A percentile compares a stretch with the other conserved stretches of the same genome.
Conservation (phyloP, 192 early-diverging fungal genomes). For the Paraglomus brasilianum region DNA sequence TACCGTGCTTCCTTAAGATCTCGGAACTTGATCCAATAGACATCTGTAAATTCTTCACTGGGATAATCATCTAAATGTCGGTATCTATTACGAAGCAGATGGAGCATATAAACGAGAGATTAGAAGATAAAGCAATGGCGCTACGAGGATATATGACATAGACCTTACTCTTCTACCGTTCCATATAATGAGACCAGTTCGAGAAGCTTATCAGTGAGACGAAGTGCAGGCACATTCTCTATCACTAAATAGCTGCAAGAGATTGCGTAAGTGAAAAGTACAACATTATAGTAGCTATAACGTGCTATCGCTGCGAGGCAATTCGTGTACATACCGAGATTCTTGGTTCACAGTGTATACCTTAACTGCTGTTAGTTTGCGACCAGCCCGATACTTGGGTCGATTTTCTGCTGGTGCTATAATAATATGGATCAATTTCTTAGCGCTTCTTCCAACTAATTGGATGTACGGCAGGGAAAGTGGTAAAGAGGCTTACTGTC, state of each 20-base stretch:
- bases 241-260: slow-evolving; percentile 32
- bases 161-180: slow-evolving; percentile 28
- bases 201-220: slow-evolving; percentile 28
- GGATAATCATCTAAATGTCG: slow-evolving; percentile 32
- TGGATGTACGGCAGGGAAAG: too few species aligned
- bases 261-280: too few species aligned
- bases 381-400: slow-evolving; percentile 31
- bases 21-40: slow-evolving; percentile 34
- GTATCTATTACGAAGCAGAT: slow-evolving; percentile 1
- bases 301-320: not conserved
- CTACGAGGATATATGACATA: not conserved
- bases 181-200: slow-evolving; percentile 32
- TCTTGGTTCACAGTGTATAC: slow-evolving; percentile 33
- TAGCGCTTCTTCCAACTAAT: too few species aligned
- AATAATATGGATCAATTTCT: too few species aligned
- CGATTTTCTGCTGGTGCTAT: slow-evolving; percentile 27
- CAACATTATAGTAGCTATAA: not conserved
- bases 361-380: slow-evolving; percentile 31
- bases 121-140: not conserved
- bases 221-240: slow-evolving; percentile 30
- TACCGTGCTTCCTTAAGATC: slow-evolving; percentile 33
- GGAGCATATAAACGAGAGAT: not conserved
- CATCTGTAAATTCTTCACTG: slow-evolving; percentile 32
- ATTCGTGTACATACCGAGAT: slow-evolving; percentile 11
- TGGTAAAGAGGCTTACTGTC: too few species aligned